Evolutionary conservation across 345 rosid species (phyloP), one percentile per base, ranked within the genome.

Genomic region (Durio zibethinus): DNA sequence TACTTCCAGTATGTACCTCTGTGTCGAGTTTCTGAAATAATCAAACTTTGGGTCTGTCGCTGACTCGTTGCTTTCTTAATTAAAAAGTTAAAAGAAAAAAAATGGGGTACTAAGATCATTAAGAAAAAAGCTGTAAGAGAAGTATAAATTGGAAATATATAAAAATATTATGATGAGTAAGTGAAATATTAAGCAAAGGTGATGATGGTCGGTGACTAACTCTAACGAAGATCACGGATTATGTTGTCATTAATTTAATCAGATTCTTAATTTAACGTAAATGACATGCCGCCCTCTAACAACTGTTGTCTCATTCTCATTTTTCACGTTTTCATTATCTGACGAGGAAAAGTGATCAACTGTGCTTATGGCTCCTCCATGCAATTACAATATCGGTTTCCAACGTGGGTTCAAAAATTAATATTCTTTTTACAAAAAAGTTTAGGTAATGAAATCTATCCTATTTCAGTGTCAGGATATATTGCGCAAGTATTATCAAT

Each of bases 271-370:
- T 23, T 42, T 42, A 21, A 47, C 59, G 48, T 40, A 74, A 42
- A 60, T 1, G 73, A 61, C 79, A 68, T 68, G 84, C 80, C 85
- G 76, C 56, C 59, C 74, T 54, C 48, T 25, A 77, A 80, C 83
- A 23, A 74, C 83, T 77, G 76, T 75, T 77, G 85, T 83, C 83
- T 47, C 20, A 43, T 74, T 79, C 83, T 47, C 23, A 31, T 79
- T 79, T n/a, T 45, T 57, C 69, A 50, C 16, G 74, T 67, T 61
- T 60, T 54, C 47, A 60, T 29, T 31, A 63, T 71, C 23, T 10
- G 16, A 33, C 10, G 9, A 54, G 10, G 7, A 15, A 7, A 7
- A 16, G 23, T 0, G 10, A 33, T 33, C 23, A 35, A 33, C 1
- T 64, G 45, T 16, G 9, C 1, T n/a, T 23, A 18, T 6, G 16